Evolutionary conservation across 208 protist species (phyloP), one percentile per base, ranked within the genome.

Genomic region (Entamoeba dispar): DNA sequence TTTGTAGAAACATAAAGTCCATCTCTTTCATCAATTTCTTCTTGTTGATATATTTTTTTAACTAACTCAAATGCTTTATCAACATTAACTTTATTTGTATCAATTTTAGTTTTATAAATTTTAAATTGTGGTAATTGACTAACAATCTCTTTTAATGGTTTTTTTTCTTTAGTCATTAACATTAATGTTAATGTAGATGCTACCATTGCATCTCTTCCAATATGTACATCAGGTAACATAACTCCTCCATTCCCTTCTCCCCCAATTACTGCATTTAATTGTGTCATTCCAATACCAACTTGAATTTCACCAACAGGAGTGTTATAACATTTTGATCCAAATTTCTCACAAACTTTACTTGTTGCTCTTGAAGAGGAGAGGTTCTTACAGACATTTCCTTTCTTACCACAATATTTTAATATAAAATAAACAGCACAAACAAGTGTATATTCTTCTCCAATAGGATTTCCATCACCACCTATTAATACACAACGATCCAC

Each of bases 201-300:
- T 1, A 97, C 96, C 14, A 91, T 94, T 22, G 95, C 94, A 61
- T 97, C 96, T 49, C 96, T 55, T 5, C 96, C 96, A 91, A 97
- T 96, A 55, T 97, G 96, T 27, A 95, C 91, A 43, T 96, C 95
- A 22, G 95, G 94, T 14, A 97, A 49, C 95, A 97, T 97, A 0
- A 97, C 96, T 50, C 96, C 96, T 38, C 96, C 96, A 93, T 97
- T 97, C 22, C 96, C 96, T 92, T 97, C 96, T 49, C 96, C 96
- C 6, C 96, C 96, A 93, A 97, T 95, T 1, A 95, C 92, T 57
- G 93, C 52, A 7, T 94, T 61, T 8, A 93, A 61, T 4, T 94
- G 15, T 17, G 50, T 49, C 96, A 97, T 97, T 47, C 94, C 77
- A 91, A 95, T 91, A 17, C 95, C 96, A 2, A 97, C 96, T 50